phyloP scores from a whole-genome alignment of 2,329 filamentous ascomycete species.

The Verticillium alfalfae region DNA sequence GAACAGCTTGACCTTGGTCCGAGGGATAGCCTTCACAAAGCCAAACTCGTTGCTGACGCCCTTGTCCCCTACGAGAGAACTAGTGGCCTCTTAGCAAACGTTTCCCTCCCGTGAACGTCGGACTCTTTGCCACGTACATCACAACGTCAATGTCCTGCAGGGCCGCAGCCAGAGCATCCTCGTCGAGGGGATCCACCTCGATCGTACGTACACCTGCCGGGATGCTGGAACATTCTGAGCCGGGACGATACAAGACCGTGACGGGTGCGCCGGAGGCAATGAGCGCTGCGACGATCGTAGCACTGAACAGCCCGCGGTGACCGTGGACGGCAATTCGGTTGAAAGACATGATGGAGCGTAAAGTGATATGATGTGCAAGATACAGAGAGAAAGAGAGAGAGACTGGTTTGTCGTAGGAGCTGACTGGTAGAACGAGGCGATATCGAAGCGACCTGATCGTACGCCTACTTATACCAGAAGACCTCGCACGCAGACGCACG shows the following conservation, averaged over 20 bases:
- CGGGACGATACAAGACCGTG: conserved; percentile 17
- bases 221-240: conserved; percentile 17
- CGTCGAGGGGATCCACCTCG: conserved; percentile 4
- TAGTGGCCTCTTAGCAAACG: not conserved
- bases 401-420: no score
- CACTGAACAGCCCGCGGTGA: conserved; percentile 19
- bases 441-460: no score
- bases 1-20: conserved; percentile 19
- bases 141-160: conserved; percentile 7
- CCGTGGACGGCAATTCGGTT: conserved; percentile 22
- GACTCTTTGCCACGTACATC: not conserved
- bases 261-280: conserved; percentile 16
- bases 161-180: not conserved
- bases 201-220: conserved; percentile 3
- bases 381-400: no score
- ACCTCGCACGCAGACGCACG: no score
- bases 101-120: no score
- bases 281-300: conserved; percentile 15
- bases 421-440: no score
- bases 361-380: no score
- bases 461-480: no score
- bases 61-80: conserved; percentile 15
- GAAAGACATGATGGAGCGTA: no score
- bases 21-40: conserved; percentile 19
- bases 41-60: conserved; percentile 14